Conservation (phyloP, 805 yeast genomes). For the Brettanomyces custersianus region DNA sequence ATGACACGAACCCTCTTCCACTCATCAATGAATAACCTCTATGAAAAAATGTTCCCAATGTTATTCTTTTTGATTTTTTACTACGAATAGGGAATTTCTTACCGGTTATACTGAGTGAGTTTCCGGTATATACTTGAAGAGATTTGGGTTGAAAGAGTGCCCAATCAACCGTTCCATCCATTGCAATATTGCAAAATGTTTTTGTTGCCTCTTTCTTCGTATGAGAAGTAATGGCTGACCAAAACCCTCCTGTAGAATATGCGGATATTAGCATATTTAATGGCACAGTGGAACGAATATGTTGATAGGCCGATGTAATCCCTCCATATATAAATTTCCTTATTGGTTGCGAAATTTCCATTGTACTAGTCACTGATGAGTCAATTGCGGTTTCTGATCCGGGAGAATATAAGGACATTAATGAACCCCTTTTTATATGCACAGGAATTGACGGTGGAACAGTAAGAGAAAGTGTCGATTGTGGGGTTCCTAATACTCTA, state of each 20-base stretch:
- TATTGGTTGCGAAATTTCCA: conserved; percentile 30
- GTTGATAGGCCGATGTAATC: conserved; percentile 36
- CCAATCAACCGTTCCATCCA: conserved; percentile 61
- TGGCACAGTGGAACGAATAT: conserved; percentile 39
- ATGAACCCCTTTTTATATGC: conserved; percentile 36
- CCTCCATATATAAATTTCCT: conserved; percentile 37
- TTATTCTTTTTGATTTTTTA: conserved; percentile 29
- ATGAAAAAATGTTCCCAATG: conserved; percentile 28
- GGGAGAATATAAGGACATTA: conserved; percentile 36
- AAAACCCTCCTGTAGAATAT: conserved; percentile 12
- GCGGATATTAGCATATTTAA: conserved; percentile 36
- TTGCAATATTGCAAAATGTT: conserved; percentile 33
- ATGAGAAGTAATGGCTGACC: conserved; percentile 2
- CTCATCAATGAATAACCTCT: conserved; percentile 39
- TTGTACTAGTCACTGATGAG: conserved; percentile 16
- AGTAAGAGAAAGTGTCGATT: conserved; percentile 38
- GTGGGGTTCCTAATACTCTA: conserved; percentile 38
- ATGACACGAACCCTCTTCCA: conserved; percentile 50
- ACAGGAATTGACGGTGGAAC: conserved; percentile 55
- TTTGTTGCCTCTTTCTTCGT: conserved; percentile 16
- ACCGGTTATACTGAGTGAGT: conserved; percentile 34
- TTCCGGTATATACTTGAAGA: conserved; percentile 45
- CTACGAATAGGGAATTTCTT: conserved; percentile 31
- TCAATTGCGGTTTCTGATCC: conserved; percentile 14
- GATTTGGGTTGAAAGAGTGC: conserved; percentile 41